phyloP scores from a whole-genome alignment of 768 basidiomycete species.

The Rossbeevera mucosa region DNA sequence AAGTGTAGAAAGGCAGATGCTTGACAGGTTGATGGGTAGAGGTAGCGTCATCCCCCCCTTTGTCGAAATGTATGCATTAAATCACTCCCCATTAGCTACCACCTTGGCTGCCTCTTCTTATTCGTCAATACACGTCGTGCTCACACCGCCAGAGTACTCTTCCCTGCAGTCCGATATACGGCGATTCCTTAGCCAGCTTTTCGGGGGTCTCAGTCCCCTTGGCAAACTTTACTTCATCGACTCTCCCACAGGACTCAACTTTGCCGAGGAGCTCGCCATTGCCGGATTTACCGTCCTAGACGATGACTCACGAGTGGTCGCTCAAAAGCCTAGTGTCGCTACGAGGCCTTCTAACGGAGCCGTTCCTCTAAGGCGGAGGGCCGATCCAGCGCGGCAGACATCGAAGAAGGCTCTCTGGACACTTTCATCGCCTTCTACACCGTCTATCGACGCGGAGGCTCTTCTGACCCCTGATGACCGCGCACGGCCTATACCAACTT shows the following conservation, averaged over 20 bases:
- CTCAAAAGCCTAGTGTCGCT: conserved; percentile 64
- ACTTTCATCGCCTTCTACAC: conserved; percentile 62
- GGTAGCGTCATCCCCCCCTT: conserved; percentile 40
- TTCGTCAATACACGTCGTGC: conserved; percentile 62
- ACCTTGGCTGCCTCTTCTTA: conserved; percentile 51
- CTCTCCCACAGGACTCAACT: conserved; percentile 37
- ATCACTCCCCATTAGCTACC: conserved; percentile 43
- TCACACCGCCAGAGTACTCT: conserved; percentile 60
- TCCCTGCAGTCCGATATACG: conserved; percentile 48
- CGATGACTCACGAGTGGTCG: conserved; percentile 46
- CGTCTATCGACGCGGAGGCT: conserved; percentile 75
- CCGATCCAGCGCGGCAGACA: conserved; percentile 53
- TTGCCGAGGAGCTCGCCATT: conserved; percentile 58
- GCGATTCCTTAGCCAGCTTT: conserved; percentile 55
- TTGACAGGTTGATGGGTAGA: conserved; percentile 77
- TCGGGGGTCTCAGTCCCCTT: conserved; percentile 55
- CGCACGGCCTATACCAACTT: conserved; percentile 68
- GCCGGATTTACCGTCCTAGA: conserved; percentile 63
- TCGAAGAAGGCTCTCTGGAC: conserved; percentile 90
- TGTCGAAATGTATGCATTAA: background rate
- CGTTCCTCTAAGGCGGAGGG: conserved; percentile 50
- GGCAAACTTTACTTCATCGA: conserved; percentile 69
- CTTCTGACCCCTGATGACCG: conserved; percentile 84
- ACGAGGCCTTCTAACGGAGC: conserved; percentile 26
- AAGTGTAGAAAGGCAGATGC: conserved; percentile 65